Conservation (phyloP, 805 yeast genomes). For the Starmerella powellii region DNA sequence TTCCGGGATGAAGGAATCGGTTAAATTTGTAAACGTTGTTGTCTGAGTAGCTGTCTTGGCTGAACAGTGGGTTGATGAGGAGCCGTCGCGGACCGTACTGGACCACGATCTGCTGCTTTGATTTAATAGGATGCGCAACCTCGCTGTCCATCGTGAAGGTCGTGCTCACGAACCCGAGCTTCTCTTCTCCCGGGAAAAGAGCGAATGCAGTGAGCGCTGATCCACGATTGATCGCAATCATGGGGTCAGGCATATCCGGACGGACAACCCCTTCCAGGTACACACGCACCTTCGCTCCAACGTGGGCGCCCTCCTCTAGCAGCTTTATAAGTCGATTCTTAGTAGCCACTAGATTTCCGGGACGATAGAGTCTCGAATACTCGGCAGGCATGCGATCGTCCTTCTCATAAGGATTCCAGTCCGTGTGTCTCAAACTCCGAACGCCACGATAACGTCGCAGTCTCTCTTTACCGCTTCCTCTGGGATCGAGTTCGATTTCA, state of each 20-base stretch:
- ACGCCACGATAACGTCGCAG: constrained; percentile 75
- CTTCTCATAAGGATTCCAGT: constrained; percentile 78
- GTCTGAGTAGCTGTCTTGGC: constrained; percentile 55
- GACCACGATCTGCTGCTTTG: constrained; percentile 68
- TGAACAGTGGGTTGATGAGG: constrained; percentile 68
- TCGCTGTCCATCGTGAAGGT: constrained; percentile 82
- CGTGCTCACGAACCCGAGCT: constrained; percentile 69
- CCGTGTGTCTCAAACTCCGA: constrained; percentile 63
- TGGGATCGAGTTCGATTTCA: constrained; percentile 75
- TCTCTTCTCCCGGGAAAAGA: constrained; percentile 73
- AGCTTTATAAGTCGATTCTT: constrained; percentile 57
- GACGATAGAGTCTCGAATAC: constrained; percentile 63
- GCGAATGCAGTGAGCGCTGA: constrained; percentile 43
- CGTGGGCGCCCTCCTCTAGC: constrained; percentile 30
- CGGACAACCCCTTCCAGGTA: constrained; percentile 30
- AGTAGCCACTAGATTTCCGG: constrained; percentile 66
- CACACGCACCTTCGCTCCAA: constrained; percentile 56
- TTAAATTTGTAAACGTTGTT: constrained; percentile 83
- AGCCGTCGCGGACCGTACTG: constrained; percentile 92
- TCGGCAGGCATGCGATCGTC: constrained; percentile 66
- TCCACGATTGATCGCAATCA: constrained; percentile 34
- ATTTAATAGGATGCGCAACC: constrained; percentile 69
- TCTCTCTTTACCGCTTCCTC: constrained; percentile 61
- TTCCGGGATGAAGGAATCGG: constrained; percentile 69
- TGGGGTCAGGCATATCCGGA: constrained; percentile 2